Evolutionary conservation across 495 filamentous ascomycete genomes (phyloP).

Genomic region (Xylaria telfairii): DNA sequence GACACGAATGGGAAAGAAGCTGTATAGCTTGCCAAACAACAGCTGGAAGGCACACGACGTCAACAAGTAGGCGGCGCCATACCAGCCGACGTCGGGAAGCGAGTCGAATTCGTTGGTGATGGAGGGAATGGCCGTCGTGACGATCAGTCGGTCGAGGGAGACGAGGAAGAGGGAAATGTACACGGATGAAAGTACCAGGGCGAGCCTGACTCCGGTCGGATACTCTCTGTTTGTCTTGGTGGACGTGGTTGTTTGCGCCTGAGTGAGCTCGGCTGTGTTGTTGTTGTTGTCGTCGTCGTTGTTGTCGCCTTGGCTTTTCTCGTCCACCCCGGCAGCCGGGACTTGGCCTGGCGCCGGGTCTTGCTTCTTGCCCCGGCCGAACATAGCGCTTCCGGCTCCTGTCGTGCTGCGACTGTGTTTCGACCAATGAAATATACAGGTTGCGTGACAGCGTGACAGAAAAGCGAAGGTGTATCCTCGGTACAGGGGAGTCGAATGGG

Average conservation of each 20-base stretch:
- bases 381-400: not conserved
- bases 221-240: constrained; percentile 28
- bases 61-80: constrained; percentile 58
- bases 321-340: not conserved
- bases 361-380: constrained; percentile 17
- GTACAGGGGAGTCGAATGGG: not conserved
- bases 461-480: no score
- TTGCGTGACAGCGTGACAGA: not conserved
- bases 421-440: not conserved
- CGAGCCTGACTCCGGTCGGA: constrained; percentile 37
- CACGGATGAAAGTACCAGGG: constrained; percentile 38
- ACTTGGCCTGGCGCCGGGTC: constrained; percentile 7
- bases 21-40: constrained; percentile 56
- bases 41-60: constrained; percentile 55
- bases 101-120: constrained; percentile 56
- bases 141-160: constrained; percentile 50
- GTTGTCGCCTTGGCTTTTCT: constrained; percentile 16
- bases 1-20: constrained; percentile 50
- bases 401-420: not conserved
- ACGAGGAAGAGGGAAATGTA: constrained; percentile 46
- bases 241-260: not conserved
- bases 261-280: constrained; percentile 19
- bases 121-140: constrained; percentile 56
- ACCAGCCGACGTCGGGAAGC: constrained; percentile 60
- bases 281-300: constrained; percentile 10